phyloP scores from a whole-genome alignment of 805 yeast species.

The Ogataea kodamae region DNA sequence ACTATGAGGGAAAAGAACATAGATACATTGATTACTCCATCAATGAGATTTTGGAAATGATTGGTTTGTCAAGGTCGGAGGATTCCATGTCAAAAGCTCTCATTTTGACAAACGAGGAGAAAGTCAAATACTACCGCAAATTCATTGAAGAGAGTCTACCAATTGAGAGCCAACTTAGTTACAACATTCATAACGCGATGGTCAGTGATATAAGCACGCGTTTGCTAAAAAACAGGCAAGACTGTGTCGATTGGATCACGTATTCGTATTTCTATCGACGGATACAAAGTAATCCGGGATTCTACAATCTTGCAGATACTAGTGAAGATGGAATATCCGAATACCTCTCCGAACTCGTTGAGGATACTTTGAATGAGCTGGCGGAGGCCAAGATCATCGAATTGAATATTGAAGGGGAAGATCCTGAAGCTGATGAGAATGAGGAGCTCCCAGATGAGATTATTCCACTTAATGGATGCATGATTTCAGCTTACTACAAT shows the following conservation, averaged over 20 bases:
- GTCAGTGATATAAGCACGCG: constrained; percentile 69
- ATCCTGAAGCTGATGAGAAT: constrained; percentile 35
- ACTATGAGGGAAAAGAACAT: constrained; percentile 70
- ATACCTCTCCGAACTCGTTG: constrained; percentile 80
- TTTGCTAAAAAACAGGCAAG: constrained; percentile 66
- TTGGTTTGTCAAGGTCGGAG: constrained; percentile 39
- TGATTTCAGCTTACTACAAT: constrained; percentile 72
- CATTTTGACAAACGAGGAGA: constrained; percentile 55
- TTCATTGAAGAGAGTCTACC: constrained; percentile 77
- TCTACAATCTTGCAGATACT: constrained; percentile 70
- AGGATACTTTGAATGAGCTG: constrained; percentile 62
- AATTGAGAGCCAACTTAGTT: constrained; percentile 69
- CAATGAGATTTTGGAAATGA: constrained; percentile 62
- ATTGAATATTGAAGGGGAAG: constrained; percentile 41
- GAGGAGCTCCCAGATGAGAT: constrained; percentile 43
- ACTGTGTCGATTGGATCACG: constrained; percentile 88
- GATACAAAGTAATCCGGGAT: constrained; percentile 78
- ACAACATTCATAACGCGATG: constrained; percentile 61
- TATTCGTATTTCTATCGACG: constrained; percentile 80
- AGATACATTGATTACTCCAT: constrained; percentile 66
- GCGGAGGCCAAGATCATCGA: constrained; percentile 60
- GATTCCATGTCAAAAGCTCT: constrained; percentile 39
- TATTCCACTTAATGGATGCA: constrained; percentile 62
- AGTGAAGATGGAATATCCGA: constrained; percentile 72
- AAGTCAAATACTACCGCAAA: constrained; percentile 61